These are phyloP conservation scores for Copromyces sp. DNA, from an alignment of 495 filamentous ascomycete species.

Conservation along the genomic window DNA sequence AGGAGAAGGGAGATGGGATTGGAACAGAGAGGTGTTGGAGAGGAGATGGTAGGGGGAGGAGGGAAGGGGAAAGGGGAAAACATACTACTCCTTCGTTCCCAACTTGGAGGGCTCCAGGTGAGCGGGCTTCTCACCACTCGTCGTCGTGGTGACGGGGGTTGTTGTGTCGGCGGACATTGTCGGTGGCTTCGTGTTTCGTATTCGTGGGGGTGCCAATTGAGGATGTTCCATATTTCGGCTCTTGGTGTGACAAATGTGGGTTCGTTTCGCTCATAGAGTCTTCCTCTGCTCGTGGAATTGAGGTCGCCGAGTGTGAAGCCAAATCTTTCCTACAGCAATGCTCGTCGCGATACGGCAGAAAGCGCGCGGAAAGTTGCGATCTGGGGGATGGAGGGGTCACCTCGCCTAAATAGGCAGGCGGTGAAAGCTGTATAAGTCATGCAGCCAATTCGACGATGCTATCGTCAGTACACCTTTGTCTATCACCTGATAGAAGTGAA, in stretches of 20 bases:
- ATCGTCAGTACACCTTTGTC: not conserved
- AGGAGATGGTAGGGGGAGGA: not conserved
- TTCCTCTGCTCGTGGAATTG: not conserved
- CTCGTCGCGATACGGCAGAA: not conserved
- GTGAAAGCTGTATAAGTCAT: not conserved
- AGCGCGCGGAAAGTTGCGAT: not conserved
- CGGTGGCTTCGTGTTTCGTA: not conserved
- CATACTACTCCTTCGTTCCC: slow-evolving; percentile 62
- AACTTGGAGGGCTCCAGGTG: slow-evolving; percentile 55
- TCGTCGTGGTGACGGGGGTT: not conserved
- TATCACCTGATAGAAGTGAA: not conserved
- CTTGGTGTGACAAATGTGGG: not conserved
- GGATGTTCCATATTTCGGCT: not conserved
- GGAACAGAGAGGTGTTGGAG: not conserved
- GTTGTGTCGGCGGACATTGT: not conserved
- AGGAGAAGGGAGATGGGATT: not conserved
- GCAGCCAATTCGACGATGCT: not conserved
- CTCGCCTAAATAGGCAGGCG: not conserved
- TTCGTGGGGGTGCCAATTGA: not conserved
- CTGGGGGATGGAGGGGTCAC: not conserved
- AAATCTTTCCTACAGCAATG: not conserved
- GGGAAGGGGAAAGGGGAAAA: slow-evolving; percentile 1
- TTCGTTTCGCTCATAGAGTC: not conserved
- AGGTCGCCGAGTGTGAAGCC: not conserved
- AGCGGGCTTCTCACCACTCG: slow-evolving; percentile 15